Conservation (phyloP, 164 flowering plant species). For the Piper longum region DNA sequence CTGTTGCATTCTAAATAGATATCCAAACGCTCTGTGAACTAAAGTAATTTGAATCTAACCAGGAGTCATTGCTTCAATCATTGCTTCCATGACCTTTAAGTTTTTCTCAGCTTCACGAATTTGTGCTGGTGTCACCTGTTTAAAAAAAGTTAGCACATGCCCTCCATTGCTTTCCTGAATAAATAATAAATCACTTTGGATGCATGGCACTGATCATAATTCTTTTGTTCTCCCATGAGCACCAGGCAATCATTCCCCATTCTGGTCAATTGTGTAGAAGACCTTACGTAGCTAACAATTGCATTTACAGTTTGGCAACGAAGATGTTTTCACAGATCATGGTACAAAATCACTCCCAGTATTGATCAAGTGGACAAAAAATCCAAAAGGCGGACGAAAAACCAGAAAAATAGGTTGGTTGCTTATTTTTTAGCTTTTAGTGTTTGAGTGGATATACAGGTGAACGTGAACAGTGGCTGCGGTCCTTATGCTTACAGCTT, state of each 20-base stretch:
- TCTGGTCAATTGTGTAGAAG: not conserved
- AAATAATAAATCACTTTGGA: not conserved
- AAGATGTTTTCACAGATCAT: not conserved
- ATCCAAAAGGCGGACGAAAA: too few species aligned
- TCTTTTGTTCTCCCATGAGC: not conserved
- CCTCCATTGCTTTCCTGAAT: not conserved
- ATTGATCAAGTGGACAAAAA: too few species aligned
- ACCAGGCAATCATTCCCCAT: not conserved
- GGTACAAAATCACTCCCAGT: not conserved
- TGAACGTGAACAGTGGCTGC: too few species aligned
- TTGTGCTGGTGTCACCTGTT: slow-evolving; percentile 86
- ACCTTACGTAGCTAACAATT: not conserved
- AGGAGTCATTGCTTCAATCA: slow-evolving; percentile 95
- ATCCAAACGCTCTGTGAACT: not conserved
- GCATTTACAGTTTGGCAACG: not conserved
- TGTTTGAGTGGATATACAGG: too few species aligned
- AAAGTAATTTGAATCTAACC: slow-evolving; percentile 22
- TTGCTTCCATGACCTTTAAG: slow-evolving; percentile 75
- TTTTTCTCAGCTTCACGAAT: slow-evolving; percentile 95
- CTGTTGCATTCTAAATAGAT: not conserved
- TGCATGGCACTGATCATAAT: not conserved
- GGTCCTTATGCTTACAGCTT: not conserved
- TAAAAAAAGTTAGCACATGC: not conserved
- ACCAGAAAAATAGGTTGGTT: too few species aligned
- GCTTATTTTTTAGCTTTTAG: too few species aligned